A percentile compares a stretch with the other conserved stretches of the same genome.
These are phyloP conservation scores for Dendrobium officinale DNA, from an alignment of 106 monocot genomes.

Conservation along the genomic window DNA sequence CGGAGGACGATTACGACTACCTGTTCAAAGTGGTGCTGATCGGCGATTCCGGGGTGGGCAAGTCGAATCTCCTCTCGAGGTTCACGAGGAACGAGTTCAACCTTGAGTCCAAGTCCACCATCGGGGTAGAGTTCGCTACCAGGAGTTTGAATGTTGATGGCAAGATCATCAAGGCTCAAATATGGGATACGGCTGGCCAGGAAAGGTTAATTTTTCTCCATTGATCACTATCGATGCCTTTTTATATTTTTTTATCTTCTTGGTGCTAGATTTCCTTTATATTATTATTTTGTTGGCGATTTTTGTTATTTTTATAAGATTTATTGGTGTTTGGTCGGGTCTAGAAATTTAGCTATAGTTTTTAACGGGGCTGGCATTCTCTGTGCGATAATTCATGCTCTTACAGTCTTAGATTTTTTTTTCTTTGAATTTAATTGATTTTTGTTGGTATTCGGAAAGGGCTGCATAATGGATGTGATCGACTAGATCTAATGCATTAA, in stretches of 20 bases:
- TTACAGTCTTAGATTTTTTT: too few relatives aligned
- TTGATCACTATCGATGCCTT: neutral
- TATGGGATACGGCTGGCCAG: conserved; percentile 91
- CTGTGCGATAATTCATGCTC: too few relatives aligned
- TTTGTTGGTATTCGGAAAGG: too few relatives aligned
- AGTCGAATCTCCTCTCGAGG: conserved; percentile 47
- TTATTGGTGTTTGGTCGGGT: too few relatives aligned
- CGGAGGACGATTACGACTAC: conserved; percentile 21
- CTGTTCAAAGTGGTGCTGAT: conserved; percentile 52
- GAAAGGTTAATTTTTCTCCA: conserved; percentile 37
- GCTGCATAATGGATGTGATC: too few relatives aligned
- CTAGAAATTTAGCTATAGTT: too few relatives aligned
- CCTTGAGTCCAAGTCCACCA: conserved; percentile 83
- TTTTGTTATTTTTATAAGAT: too few relatives aligned
- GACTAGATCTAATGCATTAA: too few relatives aligned
- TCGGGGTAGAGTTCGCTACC: conserved; percentile 67
- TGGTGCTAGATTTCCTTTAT: neutral
- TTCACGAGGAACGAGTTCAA: conserved; percentile 82
- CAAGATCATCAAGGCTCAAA: conserved; percentile 87
- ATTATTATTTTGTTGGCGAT: too few relatives aligned
- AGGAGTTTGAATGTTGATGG: conserved; percentile 56
- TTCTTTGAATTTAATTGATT: too few relatives aligned
- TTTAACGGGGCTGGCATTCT: too few relatives aligned
- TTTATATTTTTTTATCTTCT: neutral
- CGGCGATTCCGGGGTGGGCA: conserved; percentile 42